Base-by-base conservation (phyloP, 768 basidiomycete species). In the Chalciporus chontae region DNA sequence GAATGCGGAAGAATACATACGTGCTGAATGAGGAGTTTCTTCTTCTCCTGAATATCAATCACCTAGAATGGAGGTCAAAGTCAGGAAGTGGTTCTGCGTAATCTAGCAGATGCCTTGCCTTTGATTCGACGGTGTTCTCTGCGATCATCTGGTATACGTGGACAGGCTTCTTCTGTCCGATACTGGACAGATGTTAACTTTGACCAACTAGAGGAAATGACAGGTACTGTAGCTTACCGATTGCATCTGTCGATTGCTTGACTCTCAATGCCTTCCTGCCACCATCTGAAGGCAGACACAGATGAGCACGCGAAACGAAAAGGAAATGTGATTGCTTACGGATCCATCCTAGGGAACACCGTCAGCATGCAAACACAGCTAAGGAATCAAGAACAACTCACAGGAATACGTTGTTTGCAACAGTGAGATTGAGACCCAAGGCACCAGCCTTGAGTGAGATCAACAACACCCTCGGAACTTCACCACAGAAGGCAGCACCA, bases 71-170 rank as follows among this genome's bases (percentile, higher is more conserved):
- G 38, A 31, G 26, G 17, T 48, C 36, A n/a, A 21, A 26, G 8
- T 51, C 18, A 37, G 21, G 13, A 26, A 40, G 31, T 5, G 9
- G 9, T 17, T 37, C 21, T 15, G 29, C 19, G 45, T 19, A 15
- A 48, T 42, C 39, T 42, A 45, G 23, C 3, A 26, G 11, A n/a
- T 13, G n/a, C 52, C 55, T 8, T 57, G 84, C 91, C 68, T 89
- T 92, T 11, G 87, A 78, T 67, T 94, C 92, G 1, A 94, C 84
- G 0, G 92, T 94, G 58, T 92, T 77, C 58, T 93, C 91, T 0
- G 92, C 90, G 47, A 94, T 91, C 42, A 94, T 71, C 59, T 94
- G 92, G 61, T 92, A 94, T 17, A 94, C 90, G 55, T 87, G 84
- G 27, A 94, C 90, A 1, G 78, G 72, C 63, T 85, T 91, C 54